Evolutionary conservation across 139 green algal genomes (phyloP), one percentile per base, ranked within the genome.

Genomic region (Volvox africanus): DNA sequence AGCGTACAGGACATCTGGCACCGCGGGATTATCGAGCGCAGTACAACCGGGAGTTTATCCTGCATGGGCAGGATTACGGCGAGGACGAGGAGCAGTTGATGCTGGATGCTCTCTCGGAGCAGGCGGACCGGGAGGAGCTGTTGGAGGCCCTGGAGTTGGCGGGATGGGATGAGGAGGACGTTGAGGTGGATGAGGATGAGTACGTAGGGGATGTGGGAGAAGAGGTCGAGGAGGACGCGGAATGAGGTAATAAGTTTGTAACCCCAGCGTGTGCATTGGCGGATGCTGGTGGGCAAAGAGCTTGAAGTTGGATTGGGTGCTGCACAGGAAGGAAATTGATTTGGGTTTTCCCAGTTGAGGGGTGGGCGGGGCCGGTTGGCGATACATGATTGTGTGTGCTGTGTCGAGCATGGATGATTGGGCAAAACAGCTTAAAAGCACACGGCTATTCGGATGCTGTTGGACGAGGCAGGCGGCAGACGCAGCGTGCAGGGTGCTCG

Each of bases 1-100:
- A 91, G 76, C 71, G 83, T 22, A 92, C 91, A 1, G 92, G 92
- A 22, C 92, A 93, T 77, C n/a, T 93, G 78, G 92, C 86, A 16
- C 61, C 24, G 16, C n/a, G 71, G 28, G 37, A 83, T 9, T 69
- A 89, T 1, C 50, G 75, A 20, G 69, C 33, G 35, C 35, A 80
- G 26, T 91, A 91, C 67, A 81, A 90, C 61, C 22, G 73, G 22
- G 90, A 94, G 92, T 90, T 93, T 55, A 79, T 91, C 33, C 55
- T 91, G 2, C 76, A 83, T 33, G 87, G 76, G 1, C 76, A 86
- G 61, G 87, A 76, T 55, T 83, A 90, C 30, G 86, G 50, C 6
- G 50, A 37, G 71, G 73, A 83, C 1, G 86, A 76, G 71, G 44
- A n/a, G 68, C 37, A 89, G 84, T 1, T 22, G 61, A 14, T 61